Evolutionary conservation across 2,329 filamentous ascomycete species (phyloP).

Genomic region (Emmonsiellopsis sp.): DNA sequence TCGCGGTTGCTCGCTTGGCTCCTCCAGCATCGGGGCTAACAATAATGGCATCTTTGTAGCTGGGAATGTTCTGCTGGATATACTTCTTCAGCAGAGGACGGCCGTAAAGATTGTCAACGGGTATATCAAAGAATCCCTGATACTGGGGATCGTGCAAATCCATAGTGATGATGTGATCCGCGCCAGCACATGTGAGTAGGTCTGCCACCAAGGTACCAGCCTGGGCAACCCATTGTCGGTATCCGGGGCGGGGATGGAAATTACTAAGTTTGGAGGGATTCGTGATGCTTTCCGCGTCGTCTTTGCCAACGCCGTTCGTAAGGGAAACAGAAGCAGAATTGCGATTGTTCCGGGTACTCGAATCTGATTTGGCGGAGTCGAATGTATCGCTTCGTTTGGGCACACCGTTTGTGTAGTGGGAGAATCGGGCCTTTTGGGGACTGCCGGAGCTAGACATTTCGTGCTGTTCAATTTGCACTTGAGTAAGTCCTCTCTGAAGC

Average conservation of each 20-base stretch:
- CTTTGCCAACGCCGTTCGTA: slow-evolving; percentile 43
- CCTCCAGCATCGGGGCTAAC: slow-evolving; percentile 95
- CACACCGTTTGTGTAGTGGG: slow-evolving; percentile 30
- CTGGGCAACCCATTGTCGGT: slow-evolving; percentile 98
- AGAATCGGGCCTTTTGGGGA: slow-evolving; percentile 34
- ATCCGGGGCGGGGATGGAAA: slow-evolving; percentile 79
- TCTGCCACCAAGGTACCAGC: slow-evolving; percentile 92
- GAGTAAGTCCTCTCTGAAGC: slow-evolving; percentile 65
- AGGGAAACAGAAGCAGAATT: slow-evolving; percentile 26
- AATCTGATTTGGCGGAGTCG: slow-evolving; percentile 28
- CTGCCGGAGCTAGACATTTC: slow-evolving; percentile 24
- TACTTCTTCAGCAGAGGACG: slow-evolving; percentile 50
- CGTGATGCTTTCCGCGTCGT: slow-evolving; percentile 55
- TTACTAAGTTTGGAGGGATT: slow-evolving; percentile 45
- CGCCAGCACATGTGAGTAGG: slow-evolving; percentile 86
- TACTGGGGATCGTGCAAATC: slow-evolving; percentile 95
- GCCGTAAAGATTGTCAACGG: slow-evolving; percentile 92
- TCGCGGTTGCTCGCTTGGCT: slow-evolving; percentile 89
- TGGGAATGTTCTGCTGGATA: slow-evolving; percentile 71
- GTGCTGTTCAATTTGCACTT: slow-evolving; percentile 52
- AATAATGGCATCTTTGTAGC: slow-evolving; percentile 78
- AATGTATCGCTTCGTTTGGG: slow-evolving; percentile 28
- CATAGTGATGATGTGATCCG: slow-evolving; percentile 96
- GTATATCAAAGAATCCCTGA: slow-evolving; percentile 97
- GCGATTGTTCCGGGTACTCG: slow-evolving; percentile 14